A percentile compares a stretch with the other conserved stretches of the same genome.
These are phyloP conservation scores for Fraxinus excelsior DNA, from an alignment of 257 asterid genomes.

Conservation along the genomic window DNA sequence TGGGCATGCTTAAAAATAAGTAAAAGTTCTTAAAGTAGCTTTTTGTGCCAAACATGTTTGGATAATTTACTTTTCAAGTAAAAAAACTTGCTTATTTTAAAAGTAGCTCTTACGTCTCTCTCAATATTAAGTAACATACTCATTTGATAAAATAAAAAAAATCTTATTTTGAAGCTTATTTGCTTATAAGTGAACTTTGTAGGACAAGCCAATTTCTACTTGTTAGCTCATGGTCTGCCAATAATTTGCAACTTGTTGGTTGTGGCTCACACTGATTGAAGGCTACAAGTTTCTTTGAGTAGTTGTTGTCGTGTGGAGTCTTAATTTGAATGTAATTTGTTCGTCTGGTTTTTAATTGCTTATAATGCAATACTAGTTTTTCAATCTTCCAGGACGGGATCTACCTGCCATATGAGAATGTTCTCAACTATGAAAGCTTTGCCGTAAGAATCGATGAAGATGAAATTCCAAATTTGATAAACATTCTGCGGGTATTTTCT, in stretches of 20 bases:
- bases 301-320: not conserved
- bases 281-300: not conserved
- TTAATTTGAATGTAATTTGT: not conserved
- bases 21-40: not conserved
- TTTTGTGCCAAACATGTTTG: not conserved
- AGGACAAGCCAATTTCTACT: not conserved
- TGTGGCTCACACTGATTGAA: not conserved
- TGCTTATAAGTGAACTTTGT: too few species aligned
- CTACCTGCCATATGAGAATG: slow-evolving; percentile 87
- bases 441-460: slow-evolving; percentile 89
- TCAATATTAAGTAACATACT: too few species aligned
- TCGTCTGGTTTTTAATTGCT: not conserved
- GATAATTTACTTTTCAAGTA: too few species aligned
- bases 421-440: slow-evolving; percentile 83
- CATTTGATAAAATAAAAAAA: too few species aligned
- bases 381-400: slow-evolving; percentile 72
- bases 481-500: slow-evolving; percentile 68
- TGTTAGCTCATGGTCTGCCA: not conserved
- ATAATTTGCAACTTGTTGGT: not conserved
- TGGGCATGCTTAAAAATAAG: not conserved
- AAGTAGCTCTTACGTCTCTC: too few species aligned
- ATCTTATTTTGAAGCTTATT: too few species aligned
- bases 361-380: slow-evolving; percentile 15
- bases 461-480: slow-evolving; percentile 74
- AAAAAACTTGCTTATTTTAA: too few species aligned